These are phyloP conservation scores for Rhizopogon vulgaris DNA, from an alignment of 768 basidiomycete species.

Conservation along the genomic window DNA sequence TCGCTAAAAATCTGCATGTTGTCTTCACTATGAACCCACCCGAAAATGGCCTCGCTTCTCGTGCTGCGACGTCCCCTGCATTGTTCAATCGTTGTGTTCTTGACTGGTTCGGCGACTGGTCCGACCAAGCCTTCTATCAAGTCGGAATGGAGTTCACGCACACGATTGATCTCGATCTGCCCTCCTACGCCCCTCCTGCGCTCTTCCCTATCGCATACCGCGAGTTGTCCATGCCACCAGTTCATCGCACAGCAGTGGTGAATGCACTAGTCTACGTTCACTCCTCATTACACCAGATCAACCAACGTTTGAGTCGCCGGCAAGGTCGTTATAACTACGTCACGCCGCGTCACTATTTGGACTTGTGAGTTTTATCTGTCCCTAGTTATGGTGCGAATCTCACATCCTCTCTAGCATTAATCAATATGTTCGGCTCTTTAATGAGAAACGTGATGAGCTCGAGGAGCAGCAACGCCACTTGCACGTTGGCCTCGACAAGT, in stretches of 20 bases:
- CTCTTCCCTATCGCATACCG: constrained; percentile 90
- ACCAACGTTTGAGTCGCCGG: constrained; percentile 79
- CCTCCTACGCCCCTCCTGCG: constrained; percentile 70
- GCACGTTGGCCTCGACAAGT: constrained; percentile 95
- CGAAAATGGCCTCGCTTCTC: constrained; percentile 89
- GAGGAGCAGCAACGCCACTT: constrained; percentile 99
- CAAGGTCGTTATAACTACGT: constrained; percentile 97
- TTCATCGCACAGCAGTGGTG: constrained; percentile 85
- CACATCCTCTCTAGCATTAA: constrained; percentile 61
- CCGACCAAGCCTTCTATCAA: constrained; percentile 96
- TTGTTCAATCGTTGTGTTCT: constrained; percentile 98
- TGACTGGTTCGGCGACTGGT: constrained; percentile 99
- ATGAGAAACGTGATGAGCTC: constrained; percentile 93
- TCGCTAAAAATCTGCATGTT: constrained; percentile 95
- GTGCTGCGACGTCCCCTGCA: constrained; percentile 96
- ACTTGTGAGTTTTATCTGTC: constrained; percentile 71
- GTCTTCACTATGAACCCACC: constrained; percentile 99
- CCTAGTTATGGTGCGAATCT: constrained; percentile 3
- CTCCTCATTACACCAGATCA: constrained; percentile 82
- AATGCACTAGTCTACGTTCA: constrained; percentile 94
- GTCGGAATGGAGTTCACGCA: constrained; percentile 97
- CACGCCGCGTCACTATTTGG: constrained; percentile 95
- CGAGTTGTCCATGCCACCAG: constrained; percentile 75
- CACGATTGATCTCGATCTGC: constrained; percentile 85
- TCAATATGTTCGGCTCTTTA: constrained; percentile 92